phyloP scores from a whole-genome alignment of 2,329 filamentous ascomycete species.

The Xylaria hypoxylon region DNA sequence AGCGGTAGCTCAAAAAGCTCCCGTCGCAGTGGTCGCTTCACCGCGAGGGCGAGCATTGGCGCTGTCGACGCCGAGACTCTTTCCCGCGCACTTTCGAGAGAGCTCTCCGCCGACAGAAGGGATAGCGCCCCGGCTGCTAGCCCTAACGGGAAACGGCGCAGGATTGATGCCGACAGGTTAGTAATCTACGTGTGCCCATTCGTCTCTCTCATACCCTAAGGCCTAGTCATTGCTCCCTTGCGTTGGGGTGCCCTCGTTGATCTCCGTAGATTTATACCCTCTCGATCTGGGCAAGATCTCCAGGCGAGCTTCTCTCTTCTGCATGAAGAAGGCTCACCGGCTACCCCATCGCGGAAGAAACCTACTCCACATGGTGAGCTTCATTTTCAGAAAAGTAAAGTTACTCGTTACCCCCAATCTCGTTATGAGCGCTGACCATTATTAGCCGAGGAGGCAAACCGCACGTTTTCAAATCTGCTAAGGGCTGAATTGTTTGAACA shows the following conservation, averaged over 20 bases:
- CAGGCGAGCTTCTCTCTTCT: slow-evolving; percentile 92
- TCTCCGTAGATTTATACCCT: slow-evolving; percentile 85
- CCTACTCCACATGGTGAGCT: slow-evolving; percentile 89
- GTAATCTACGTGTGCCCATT: slow-evolving; percentile 34
- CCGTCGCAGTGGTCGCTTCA: slow-evolving; percentile 53
- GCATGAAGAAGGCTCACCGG: slow-evolving; percentile 91
- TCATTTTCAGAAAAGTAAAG: slow-evolving; percentile 90
- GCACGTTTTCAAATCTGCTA: slow-evolving; percentile 88
- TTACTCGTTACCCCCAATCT: slow-evolving; percentile 25
- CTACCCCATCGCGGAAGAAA: slow-evolving; percentile 86
- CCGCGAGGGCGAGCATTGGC: slow-evolving; percentile 53
- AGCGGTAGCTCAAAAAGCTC: slow-evolving; percentile 50
- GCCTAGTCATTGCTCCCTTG: neutral
- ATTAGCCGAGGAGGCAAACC: slow-evolving; percentile 89
- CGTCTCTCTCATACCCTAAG: neutral
- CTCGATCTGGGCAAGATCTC: slow-evolving; percentile 90
- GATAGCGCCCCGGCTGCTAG: slow-evolving; percentile 66
- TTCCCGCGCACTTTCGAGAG: slow-evolving; percentile 63
- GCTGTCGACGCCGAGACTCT: slow-evolving; percentile 63
- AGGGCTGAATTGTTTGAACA: slow-evolving; percentile 93
- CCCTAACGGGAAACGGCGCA: slow-evolving; percentile 69
- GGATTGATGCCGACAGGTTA: slow-evolving; percentile 72
- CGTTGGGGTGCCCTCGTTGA: slow-evolving; percentile 24
- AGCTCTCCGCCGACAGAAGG: slow-evolving; percentile 62
- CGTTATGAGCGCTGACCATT: slow-evolving; percentile 43